Evolutionary conservation across 1,139 yeast species (phyloP).

Genomic region (Diutina sp.): DNA sequence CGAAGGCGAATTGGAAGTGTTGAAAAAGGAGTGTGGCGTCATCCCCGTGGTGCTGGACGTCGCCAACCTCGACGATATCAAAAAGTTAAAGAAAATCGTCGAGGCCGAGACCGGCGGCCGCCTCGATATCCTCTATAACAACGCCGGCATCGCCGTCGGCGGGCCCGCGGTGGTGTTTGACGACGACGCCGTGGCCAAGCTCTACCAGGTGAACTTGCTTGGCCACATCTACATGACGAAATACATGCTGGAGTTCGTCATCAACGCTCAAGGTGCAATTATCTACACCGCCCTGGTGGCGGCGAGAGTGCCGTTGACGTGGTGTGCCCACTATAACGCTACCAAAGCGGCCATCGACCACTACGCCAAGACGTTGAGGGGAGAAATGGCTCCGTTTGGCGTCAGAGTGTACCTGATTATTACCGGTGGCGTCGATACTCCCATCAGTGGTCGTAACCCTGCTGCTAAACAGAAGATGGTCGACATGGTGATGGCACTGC

Average conservation of each 20-base stretch:
- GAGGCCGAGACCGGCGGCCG: not conserved
- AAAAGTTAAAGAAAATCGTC: not conserved
- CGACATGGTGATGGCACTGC: not conserved
- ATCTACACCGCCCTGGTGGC: constrained; percentile 28
- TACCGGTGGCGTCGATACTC: constrained; percentile 30
- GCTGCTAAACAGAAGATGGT: constrained; percentile 3
- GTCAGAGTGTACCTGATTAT: constrained; percentile 24
- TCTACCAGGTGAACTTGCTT: constrained; percentile 22
- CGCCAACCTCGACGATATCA: not conserved
- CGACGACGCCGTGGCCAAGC: constrained; percentile 12
- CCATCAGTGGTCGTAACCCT: constrained; percentile 12
- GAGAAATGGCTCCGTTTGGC: constrained; percentile 21
- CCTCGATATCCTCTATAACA: not conserved
- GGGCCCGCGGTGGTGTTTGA: constrained; percentile 23
- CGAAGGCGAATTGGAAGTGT: not conserved
- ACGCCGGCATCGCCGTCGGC: constrained; percentile 4
- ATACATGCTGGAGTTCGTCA: constrained; percentile 17
- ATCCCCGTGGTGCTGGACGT: not conserved
- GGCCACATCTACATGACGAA: constrained; percentile 28
- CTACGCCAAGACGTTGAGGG: constrained; percentile 13
- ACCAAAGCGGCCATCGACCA: constrained; percentile 21
- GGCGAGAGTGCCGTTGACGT: constrained; percentile 21
- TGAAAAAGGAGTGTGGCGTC: not conserved
- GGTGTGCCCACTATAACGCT: constrained; percentile 21
- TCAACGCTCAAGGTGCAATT: constrained; percentile 21